Evolutionary conservation across 2,329 filamentous ascomycete species (phyloP), one percentile per base, ranked within the genome.

Genomic region (Ploettnerulaceae sp.): DNA sequence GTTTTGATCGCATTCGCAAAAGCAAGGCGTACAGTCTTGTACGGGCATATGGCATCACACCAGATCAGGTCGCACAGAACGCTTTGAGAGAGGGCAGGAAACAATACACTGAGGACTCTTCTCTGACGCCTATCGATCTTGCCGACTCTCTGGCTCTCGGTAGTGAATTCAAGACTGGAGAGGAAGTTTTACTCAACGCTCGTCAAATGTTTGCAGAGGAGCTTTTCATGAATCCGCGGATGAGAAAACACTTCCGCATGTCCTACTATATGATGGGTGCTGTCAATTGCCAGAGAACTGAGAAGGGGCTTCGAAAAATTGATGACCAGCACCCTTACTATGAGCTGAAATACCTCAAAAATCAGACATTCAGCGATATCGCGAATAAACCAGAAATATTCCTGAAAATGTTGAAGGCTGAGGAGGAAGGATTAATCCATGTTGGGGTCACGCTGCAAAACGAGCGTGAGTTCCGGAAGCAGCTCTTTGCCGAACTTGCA

Each of bases 271-370:
- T 82, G 61, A 83, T 83, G 56, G 89, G 89, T 18, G 77, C 86
- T 46, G 82, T 98, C 50, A 89, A 91, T 69, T 95, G 90, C 65
- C 81, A 80, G 52, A 82, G 93, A 45, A 98, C 93, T 0, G 90
- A 97, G 50, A 98, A 97, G 68, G 93, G 93, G 21, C 71, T 96
- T 43, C 86, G 87, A 47, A 87, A 88, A 61, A 97, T 98, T 57
- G 90, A 95, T 58, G 91, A 97, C 52, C 82, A 93, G 18, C 90
- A 97, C 61, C 89, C 89, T 0, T 97, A 94, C 67, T 97, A 97
- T 64, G 93, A 97, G 66, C 88, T 98, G 71, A 95, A 98, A 67
- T 98, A 98, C 59, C 75, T 98, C 15, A 82, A 89, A 54, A 89
- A 93, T 59, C 90, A 96, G 66, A 86, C 87, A 6, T 85, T 96